Conservation (phyloP, 768 basidiomycete species). For the Candolleomyces aberdarensis region DNA sequence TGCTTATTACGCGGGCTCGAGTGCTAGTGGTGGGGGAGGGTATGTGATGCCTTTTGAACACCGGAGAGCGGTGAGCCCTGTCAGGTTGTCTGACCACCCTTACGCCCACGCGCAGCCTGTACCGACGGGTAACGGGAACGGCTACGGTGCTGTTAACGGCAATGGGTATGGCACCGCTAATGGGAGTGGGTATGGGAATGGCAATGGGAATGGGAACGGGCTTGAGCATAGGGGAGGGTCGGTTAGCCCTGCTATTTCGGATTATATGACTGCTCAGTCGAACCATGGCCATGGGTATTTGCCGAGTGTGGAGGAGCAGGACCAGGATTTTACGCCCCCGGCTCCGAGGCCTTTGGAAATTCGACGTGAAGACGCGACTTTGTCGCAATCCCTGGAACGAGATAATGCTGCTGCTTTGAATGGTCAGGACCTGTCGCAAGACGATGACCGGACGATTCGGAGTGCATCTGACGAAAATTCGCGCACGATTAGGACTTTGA, state of each 20-base stretch:
- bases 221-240: no score
- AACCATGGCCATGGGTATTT: not conserved
- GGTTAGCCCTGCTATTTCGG: not conserved
- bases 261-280: not conserved
- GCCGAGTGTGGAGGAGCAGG: not conserved
- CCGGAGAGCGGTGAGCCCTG: not conserved
- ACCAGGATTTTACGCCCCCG: not conserved
- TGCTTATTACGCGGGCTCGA: no score
- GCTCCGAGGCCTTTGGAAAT: not conserved
- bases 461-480: no score
- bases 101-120: not conserved
- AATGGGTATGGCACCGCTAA: not conserved
- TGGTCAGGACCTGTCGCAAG: no score
- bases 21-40: not conserved
- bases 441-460: no score
- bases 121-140: not conserved
- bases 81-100: slow-evolving; percentile 3
- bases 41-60: not conserved
- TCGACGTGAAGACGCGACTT: no score
- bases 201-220: no score
- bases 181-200: no score
- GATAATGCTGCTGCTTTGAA: no score
- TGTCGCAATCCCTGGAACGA: no score
- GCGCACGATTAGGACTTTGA: no score
- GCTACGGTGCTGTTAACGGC: not conserved